phyloP scores from a whole-genome alignment of 345 rosid species.

The Salix koriyanagi region DNA sequence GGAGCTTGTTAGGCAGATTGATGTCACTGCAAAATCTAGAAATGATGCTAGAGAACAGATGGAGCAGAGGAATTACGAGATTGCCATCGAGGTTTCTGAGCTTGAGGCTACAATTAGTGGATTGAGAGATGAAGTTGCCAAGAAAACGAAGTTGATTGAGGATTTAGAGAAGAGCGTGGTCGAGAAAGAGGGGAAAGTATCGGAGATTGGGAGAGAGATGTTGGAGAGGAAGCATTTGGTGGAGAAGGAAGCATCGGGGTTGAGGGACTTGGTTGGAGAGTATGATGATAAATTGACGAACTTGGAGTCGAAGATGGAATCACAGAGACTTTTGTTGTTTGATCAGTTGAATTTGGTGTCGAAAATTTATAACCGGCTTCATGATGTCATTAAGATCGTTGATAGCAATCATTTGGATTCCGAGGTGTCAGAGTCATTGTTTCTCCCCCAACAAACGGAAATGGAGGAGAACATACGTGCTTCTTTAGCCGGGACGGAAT shows the following conservation, averaged over 20 bases:
- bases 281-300: constrained; percentile 65
- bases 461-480: constrained; percentile 85
- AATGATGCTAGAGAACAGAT: constrained; percentile 88
- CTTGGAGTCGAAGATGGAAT: constrained; percentile 58
- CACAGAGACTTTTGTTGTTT: constrained; percentile 66
- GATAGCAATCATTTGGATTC: constrained; percentile 56
- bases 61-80: constrained; percentile 92
- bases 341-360: constrained; percentile 86
- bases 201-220: constrained; percentile 49
- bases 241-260: constrained; percentile 52
- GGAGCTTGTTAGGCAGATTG: constrained; percentile 78
- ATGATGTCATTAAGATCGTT: constrained; percentile 53
- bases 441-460: constrained; percentile 77
- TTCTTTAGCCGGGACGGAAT: constrained; percentile 89
- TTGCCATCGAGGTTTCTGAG: constrained; percentile 97
- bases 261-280: constrained; percentile 64
- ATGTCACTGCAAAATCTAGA: constrained; percentile 54
- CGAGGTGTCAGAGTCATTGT: constrained; percentile 76
- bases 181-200: constrained; percentile 56
- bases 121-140: constrained; percentile 60
- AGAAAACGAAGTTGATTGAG: constrained; percentile 49
- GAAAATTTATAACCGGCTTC: constrained; percentile 63
- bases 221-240: constrained; percentile 38
- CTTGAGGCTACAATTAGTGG: constrained; percentile 80
- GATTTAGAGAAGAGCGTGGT: constrained; percentile 49